Evolutionary conservation across 2,329 filamentous ascomycete genomes (phyloP).

Genomic region (Penicillium sp.): DNA sequence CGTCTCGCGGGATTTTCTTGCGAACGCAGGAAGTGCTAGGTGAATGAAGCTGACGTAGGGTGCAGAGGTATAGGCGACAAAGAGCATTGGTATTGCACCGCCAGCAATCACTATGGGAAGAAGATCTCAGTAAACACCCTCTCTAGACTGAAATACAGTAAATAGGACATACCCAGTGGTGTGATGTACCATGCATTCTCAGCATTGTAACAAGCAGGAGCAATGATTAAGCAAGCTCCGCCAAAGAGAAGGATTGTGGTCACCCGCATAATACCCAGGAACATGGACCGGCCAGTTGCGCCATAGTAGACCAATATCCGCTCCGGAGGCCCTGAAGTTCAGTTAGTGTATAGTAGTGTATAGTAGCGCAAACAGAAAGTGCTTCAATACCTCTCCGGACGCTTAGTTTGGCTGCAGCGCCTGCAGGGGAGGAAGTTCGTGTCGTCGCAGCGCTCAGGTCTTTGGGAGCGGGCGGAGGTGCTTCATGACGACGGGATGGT

Average conservation of each 20-base stretch:
- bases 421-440: constrained; percentile 17
- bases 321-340: constrained; percentile 37
- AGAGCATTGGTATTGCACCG: constrained; percentile 65
- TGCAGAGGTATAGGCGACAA: constrained; percentile 64
- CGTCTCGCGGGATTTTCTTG: constrained; percentile 59
- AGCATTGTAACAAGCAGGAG: constrained; percentile 57
- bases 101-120: constrained; percentile 55
- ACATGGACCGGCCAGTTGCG: constrained; percentile 66
- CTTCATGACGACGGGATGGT: constrained; percentile 26
- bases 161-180: constrained; percentile 40
- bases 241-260: constrained; percentile 69
- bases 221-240: constrained; percentile 65
- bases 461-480: constrained; percentile 23
- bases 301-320: constrained; percentile 72
- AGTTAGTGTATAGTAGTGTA: constrained; percentile 17
- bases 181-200: constrained; percentile 47
- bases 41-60: constrained; percentile 75
- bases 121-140: not conserved
- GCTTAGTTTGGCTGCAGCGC: constrained; percentile 25
- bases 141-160: not conserved
- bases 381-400: constrained; percentile 30
- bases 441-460: constrained; percentile 11
- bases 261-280: constrained; percentile 70
- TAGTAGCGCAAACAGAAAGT: too few relatives aligned
- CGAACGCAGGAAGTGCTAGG: constrained; percentile 66